Conservation (phyloP, 225 moss, liverwort and hornwort genomes). For the Sphagnum tenellum region DNA sequence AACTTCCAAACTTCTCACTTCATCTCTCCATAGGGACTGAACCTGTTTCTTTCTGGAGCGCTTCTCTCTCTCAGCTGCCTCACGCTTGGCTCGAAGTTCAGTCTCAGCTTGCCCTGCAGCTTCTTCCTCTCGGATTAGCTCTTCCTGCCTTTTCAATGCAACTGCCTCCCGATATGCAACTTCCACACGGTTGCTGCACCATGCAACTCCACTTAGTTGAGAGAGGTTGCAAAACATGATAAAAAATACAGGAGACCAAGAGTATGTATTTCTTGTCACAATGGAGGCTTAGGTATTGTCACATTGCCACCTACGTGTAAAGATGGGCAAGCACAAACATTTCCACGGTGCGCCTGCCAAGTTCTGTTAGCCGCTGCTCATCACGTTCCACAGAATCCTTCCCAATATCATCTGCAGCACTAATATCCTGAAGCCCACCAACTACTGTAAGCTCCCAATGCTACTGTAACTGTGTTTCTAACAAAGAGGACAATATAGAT, state of each 20-base stretch:
- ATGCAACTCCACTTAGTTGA: neutral
- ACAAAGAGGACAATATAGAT: too few species aligned
- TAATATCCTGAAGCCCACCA: conserved; percentile 65
- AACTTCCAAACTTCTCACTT: too few species aligned
- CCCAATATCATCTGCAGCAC: conserved; percentile 93
- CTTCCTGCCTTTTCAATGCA: conserved; percentile 95
- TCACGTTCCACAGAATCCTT: conserved; percentile 98
- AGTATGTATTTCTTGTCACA: too few species aligned
- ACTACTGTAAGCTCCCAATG: too few species aligned
- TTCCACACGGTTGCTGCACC: conserved; percentile 90
- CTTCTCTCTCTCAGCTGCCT: conserved; percentile 98
- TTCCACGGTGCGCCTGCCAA: conserved; percentile 97
- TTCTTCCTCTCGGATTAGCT: conserved; percentile 97
- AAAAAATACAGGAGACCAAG: too few species aligned
- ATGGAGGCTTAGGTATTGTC: too few species aligned
- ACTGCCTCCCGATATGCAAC: conserved; percentile 98
- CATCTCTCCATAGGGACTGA: too few species aligned
- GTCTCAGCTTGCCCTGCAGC: conserved; percentile 96
- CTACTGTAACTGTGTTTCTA: too few species aligned
- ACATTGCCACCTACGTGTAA: conserved; percentile 66
- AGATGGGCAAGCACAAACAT: conserved; percentile 98
- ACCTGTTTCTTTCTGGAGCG: conserved; percentile 99
- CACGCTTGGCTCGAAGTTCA: conserved; percentile 89
- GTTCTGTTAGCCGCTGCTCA: conserved; percentile 88
- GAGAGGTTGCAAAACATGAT: too few species aligned